A percentile compares a stretch with the other conserved stretches of the same genome.
phyloP scores from a whole-genome alignment of 2,329 filamentous ascomycete species.

The Microsporum canis region DNA sequence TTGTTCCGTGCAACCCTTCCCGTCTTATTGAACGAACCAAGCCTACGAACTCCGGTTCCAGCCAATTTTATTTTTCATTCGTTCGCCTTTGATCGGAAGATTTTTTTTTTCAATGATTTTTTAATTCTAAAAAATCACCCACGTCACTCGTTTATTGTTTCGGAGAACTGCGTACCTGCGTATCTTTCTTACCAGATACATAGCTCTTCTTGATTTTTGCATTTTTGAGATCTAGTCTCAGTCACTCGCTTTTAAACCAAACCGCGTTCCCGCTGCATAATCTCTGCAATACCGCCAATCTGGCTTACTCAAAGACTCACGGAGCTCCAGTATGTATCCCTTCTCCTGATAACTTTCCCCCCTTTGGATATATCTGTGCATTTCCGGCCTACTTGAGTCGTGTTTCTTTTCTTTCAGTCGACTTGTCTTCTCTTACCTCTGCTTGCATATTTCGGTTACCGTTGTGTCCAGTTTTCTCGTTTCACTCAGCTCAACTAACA shows the following conservation, averaged over 20 bases:
- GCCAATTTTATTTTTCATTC: conserved; percentile 1
- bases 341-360: not conserved
- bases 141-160: conserved; percentile 35
- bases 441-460: not conserved
- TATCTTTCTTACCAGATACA: conserved; percentile 13
- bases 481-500: not conserved
- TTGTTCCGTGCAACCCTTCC: not conserved
- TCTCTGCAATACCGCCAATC: conserved; percentile 38
- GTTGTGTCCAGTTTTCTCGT: not conserved
- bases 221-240: conserved; percentile 31
- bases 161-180: conserved; percentile 24
- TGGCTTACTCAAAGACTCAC: conserved; percentile 39
- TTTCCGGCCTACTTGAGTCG: conserved; percentile 2
- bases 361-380: not conserved
- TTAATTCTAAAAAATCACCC: conserved; percentile 20
- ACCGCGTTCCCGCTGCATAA: conserved; percentile 31
- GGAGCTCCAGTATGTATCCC: conserved; percentile 33
- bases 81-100: conserved; percentile 4
- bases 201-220: conserved; percentile 24
- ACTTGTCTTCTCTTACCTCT: conserved; percentile 13
- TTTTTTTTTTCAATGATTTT: conserved; percentile 2
- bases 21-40: not conserved
- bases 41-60: not conserved
- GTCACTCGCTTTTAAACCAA: conserved; percentile 37
- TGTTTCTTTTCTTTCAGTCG: conserved; percentile 16